These are phyloP conservation scores for Phoma herbarum DNA, from an alignment of 2,329 filamentous ascomycete species.

Conservation along the genomic window DNA sequence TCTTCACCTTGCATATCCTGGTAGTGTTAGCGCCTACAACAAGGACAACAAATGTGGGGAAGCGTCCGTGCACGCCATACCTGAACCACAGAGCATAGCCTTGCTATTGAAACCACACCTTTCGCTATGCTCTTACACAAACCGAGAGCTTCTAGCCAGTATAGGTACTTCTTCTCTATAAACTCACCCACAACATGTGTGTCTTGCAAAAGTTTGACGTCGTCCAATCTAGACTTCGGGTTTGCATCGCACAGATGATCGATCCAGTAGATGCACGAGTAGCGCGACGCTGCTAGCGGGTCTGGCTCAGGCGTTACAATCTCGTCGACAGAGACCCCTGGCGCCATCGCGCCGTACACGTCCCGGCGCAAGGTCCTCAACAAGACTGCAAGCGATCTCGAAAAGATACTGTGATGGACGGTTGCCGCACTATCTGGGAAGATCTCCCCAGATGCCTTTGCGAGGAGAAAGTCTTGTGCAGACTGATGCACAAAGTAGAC, in stretches of 20 bases:
- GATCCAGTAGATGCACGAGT: slow-evolving; percentile 48
- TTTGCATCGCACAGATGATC: slow-evolving; percentile 42
- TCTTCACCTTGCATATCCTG: background rate
- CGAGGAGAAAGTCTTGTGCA: too few relatives aligned
- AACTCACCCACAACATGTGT: slow-evolving; percentile 5
- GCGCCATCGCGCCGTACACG: slow-evolving; percentile 31
- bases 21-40: background rate
- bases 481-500: too few relatives aligned
- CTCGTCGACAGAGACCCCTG: slow-evolving; percentile 28
- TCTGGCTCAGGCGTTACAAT: slow-evolving; percentile 34
- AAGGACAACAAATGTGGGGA: background rate
- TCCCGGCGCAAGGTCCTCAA: slow-evolving; percentile 33
- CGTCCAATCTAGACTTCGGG: background rate
- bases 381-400: slow-evolving; percentile 43
- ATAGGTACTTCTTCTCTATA: slow-evolving; percentile 1
- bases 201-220: too few relatives aligned
- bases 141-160: slow-evolving; percentile 13
- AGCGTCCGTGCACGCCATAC: background rate
- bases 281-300: slow-evolving; percentile 34
- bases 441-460: slow-evolving; percentile 31
- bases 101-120: slow-evolving; percentile 18
- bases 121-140: background rate
- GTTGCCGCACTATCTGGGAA: slow-evolving; percentile 39
- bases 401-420: slow-evolving; percentile 26
- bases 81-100: slow-evolving; percentile 8